Conservation (phyloP, 129 eudicot genomes). For the Pseudognaphalium luteoalbum region DNA sequence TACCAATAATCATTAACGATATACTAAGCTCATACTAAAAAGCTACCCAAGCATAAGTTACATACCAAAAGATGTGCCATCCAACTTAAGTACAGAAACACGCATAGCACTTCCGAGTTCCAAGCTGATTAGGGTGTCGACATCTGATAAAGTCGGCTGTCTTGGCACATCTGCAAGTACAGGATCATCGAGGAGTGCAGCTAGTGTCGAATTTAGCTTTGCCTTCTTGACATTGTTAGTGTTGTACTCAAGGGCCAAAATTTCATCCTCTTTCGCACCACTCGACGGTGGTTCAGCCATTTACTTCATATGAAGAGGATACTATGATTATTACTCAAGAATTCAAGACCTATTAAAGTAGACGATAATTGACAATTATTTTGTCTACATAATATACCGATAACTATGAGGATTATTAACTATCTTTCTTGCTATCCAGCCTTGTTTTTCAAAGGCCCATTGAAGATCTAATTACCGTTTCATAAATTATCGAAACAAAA, state of each 20-base stretch:
- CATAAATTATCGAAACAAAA: too few species aligned
- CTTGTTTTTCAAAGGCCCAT: too few species aligned
- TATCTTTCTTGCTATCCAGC: too few species aligned
- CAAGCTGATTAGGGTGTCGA: conserved; percentile 84
- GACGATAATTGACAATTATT: too few species aligned
- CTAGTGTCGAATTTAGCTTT: conserved; percentile 65
- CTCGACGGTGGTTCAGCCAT: conserved; percentile 30
- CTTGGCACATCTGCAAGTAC: conserved; percentile 80
- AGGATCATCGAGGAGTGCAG: conserved; percentile 86
- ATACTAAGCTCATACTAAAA: conserved; percentile 30
- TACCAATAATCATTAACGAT: neutral
- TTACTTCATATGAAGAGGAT: conserved; percentile 7
- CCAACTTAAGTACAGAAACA: conserved; percentile 66
- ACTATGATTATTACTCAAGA: neutral
- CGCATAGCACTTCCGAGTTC: conserved; percentile 99
- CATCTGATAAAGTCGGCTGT: conserved; percentile 72
- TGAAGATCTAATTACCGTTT: too few species aligned
- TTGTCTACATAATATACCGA: too few species aligned
- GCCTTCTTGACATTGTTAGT: conserved; percentile 61
- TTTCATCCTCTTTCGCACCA: conserved; percentile 40
- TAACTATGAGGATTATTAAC: too few species aligned
- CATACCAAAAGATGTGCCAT: conserved; percentile 67
- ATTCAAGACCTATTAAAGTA: neutral
- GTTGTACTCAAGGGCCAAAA: conserved; percentile 45
- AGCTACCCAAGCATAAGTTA: conserved; percentile 1